Percentiles rank a stretch among this genome's conserved stretches.
Evolutionary conservation across 2,329 filamentous ascomycete genomes (phyloP).

Genomic region (Fusarium avenaceum): DNA sequence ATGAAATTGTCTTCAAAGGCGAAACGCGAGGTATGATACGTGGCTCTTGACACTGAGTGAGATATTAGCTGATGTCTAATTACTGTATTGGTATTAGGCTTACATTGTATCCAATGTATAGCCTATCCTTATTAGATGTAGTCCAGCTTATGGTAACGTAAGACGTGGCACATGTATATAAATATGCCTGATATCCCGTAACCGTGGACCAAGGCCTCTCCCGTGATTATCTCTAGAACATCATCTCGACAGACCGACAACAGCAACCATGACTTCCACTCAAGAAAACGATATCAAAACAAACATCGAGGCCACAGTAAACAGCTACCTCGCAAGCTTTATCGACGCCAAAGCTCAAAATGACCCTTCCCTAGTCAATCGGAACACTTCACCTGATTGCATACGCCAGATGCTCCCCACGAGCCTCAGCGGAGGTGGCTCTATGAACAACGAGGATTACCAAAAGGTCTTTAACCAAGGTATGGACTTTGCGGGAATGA

Average conservation of each 20-base stretch:
- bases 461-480: constrained; percentile 16
- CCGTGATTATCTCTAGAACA: no score
- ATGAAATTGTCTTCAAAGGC: neutral
- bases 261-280: constrained; percentile 4
- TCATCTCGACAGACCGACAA: neutral
- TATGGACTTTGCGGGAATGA: constrained; percentile 11
- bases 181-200: neutral
- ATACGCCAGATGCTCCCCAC: constrained; percentile 25
- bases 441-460: constrained; percentile 26
- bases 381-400: constrained; percentile 10
- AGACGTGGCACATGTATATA: neutral
- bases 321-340: constrained; percentile 20
- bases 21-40: neutral
- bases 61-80: neutral
- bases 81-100: neutral
- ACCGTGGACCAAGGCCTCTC: neutral
- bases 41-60: neutral
- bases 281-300: constrained; percentile 5
- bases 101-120: neutral
- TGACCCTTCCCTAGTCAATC: constrained; percentile 16
- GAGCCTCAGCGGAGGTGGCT: neutral
- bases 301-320: constrained; percentile 16
- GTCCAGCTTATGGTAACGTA: neutral
- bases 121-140: neutral
- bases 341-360: constrained; percentile 18